phyloP scores from a whole-genome alignment of 768 basidiomycete species.

The Chalciporus piperatus region DNA sequence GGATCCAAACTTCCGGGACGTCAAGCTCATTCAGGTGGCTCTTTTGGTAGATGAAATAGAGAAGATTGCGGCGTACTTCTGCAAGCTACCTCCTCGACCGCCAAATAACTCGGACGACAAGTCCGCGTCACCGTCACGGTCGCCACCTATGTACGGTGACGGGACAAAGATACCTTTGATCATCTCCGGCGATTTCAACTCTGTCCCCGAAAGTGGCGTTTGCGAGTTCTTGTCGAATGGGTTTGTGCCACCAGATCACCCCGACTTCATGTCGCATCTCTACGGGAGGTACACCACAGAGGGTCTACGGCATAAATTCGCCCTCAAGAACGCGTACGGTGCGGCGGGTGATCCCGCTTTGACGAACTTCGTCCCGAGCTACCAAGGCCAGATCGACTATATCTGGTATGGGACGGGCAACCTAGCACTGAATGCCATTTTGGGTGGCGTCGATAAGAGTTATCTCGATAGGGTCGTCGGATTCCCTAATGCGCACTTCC shows the following conservation, averaged over 20 bases:
- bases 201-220: constrained; percentile 79
- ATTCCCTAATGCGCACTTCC: constrained; percentile 96
- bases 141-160: constrained; percentile 73
- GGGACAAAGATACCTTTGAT: constrained; percentile 88
- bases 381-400: constrained; percentile 87
- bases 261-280: constrained; percentile 87
- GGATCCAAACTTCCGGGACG: constrained; percentile 90
- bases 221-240: constrained; percentile 88
- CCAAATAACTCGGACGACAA: constrained; percentile 35
- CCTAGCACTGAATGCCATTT: constrained; percentile 74
- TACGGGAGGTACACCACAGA: constrained; percentile 94
- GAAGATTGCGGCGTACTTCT: constrained; percentile 83
- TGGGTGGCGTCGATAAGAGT: constrained; percentile 79
- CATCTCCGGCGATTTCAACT: constrained; percentile 96
- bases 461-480: constrained; percentile 93
- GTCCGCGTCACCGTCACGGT: constrained; percentile 34
- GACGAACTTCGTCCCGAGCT: constrained; percentile 90
- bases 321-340: constrained; percentile 83
- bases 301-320: constrained; percentile 76
- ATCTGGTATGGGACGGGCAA: constrained; percentile 84
- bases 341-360: constrained; percentile 57
- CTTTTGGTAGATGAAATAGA: constrained; percentile 90
- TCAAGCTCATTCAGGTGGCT: constrained; percentile 96
- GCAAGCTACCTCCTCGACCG: constrained; percentile 70
- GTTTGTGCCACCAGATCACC: constrained; percentile 64